These are phyloP conservation scores for Capniomyces stellatus DNA, from an alignment of 371 early-diverging fungal species.

Conservation along the genomic window DNA sequence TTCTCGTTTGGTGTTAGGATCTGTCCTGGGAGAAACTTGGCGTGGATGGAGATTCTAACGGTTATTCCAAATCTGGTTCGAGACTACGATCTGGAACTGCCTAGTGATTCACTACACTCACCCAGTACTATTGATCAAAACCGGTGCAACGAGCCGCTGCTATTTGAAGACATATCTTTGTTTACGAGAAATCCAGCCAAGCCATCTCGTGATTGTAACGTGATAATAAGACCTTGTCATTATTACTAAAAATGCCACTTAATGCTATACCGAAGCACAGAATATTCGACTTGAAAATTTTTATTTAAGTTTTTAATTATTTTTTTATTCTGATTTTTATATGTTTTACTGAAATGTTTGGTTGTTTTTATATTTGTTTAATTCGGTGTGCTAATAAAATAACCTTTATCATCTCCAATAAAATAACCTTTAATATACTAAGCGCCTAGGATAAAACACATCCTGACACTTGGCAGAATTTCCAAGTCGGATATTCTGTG, in stretches of 20 bases:
- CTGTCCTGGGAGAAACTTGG: conserved; percentile 19
- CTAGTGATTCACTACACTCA: conserved; percentile 7
- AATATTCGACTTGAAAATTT: background rate
- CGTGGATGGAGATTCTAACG: conserved; percentile 17
- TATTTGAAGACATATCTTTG: background rate
- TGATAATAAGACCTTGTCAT: background rate
- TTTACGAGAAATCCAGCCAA: background rate
- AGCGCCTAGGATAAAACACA: too few species aligned
- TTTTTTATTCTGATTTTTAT: background rate
- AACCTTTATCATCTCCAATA: background rate
- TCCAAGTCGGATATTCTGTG: background rate
- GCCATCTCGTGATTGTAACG: background rate
- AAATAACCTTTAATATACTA: too few species aligned
- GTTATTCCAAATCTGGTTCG: conserved; percentile 15
- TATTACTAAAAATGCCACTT: background rate
- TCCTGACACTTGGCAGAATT: too few species aligned
- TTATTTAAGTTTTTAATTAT: background rate
- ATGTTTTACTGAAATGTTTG: too few species aligned
- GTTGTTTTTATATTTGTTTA: background rate
- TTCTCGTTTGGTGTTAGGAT: conserved; percentile 18
- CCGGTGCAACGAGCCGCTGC: background rate
- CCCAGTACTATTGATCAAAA: conserved; percentile 4
- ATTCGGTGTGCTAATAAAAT: background rate
- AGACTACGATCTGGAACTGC: conserved; percentile 10
- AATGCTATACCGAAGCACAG: background rate